Evolutionary conservation across 495 filamentous ascomycete species (phyloP).

Genomic region (Talaromyces borbonicus): DNA sequence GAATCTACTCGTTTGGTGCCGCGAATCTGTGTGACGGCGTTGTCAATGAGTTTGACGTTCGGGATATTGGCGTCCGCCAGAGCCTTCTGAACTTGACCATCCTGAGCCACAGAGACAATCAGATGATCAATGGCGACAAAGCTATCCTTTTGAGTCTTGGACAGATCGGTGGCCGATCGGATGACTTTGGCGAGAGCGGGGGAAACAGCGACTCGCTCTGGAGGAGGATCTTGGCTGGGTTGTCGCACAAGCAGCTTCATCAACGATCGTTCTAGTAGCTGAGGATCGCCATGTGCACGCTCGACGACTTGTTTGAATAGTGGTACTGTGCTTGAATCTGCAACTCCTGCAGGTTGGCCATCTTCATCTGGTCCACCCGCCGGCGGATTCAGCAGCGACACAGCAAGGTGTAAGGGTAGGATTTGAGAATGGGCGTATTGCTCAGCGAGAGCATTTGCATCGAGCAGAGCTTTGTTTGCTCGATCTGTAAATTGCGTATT

Average conservation of each 20-base stretch:
- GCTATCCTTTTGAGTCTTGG: constrained; percentile 91
- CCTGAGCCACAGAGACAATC: constrained; percentile 73
- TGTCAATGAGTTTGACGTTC: constrained; percentile 80
- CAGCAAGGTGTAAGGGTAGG: constrained; percentile 77
- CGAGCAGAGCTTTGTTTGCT: constrained; percentile 76
- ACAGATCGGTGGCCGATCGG: constrained; percentile 74
- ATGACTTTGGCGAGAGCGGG: constrained; percentile 74
- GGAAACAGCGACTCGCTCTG: constrained; percentile 71
- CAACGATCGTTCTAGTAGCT: constrained; percentile 73
- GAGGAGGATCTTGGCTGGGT: constrained; percentile 89
- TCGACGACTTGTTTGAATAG: constrained; percentile 92
- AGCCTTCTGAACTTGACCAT: constrained; percentile 57
- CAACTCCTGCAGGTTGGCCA: constrained; percentile 51
- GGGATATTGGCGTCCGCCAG: constrained; percentile 85
- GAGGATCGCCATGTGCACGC: constrained; percentile 84
- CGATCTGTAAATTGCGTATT: constrained; percentile 75
- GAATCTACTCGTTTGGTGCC: constrained; percentile 89
- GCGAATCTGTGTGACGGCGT: constrained; percentile 77
- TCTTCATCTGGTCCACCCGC: constrained; percentile 66
- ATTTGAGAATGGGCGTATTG: constrained; percentile 87
- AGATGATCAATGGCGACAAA: constrained; percentile 92
- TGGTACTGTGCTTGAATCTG: constrained; percentile 46
- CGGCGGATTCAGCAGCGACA: constrained; percentile 76
- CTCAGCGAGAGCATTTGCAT: constrained; percentile 72
- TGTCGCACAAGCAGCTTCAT: constrained; percentile 87